Evolutionary conservation across 306 rosid species (phyloP).

Genomic region (Hippophae rhamnoides): DNA sequence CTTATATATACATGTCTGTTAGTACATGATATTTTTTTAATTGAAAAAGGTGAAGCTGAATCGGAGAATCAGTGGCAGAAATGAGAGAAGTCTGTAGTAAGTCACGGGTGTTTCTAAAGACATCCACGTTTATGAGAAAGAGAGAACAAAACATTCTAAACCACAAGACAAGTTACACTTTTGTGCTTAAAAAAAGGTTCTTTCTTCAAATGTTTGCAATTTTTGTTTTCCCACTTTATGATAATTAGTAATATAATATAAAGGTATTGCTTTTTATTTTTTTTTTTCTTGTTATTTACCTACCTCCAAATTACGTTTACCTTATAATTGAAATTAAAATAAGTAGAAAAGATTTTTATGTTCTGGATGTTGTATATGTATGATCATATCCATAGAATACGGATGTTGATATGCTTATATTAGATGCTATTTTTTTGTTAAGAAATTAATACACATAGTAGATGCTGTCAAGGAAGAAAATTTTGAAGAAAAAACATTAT

Average conservation of each 20-base stretch:
- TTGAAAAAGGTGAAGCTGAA: conserved; percentile 37
- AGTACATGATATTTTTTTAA: conserved; percentile 12
- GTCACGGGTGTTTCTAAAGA: conserved; percentile 66
- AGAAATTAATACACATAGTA: too few species aligned
- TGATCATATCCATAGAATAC: too few species aligned
- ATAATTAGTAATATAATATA: conserved; percentile 1
- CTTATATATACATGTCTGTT: conserved; percentile 12
- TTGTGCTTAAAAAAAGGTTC: conserved; percentile 28
- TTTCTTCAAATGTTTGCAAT: conserved; percentile 12
- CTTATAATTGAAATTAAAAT: conserved; percentile 5
- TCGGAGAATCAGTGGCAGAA: conserved; percentile 31
- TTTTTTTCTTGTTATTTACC: too few species aligned
- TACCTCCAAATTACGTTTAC: conserved; percentile 9
- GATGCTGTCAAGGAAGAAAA: too few species aligned
- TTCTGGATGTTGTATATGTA: too few species aligned
- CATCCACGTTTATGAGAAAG: conserved; percentile 22
- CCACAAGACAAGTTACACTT: conserved; percentile 43
- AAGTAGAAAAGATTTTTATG: too few species aligned
- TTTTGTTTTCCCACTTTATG: conserved; percentile 26
- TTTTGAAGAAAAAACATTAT: too few species aligned
- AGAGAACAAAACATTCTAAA: conserved; percentile 18
- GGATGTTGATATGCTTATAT: too few species aligned
- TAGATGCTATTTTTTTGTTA: too few species aligned
- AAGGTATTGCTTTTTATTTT: background rate
- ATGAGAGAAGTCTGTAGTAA: conserved; percentile 12